Evolutionary conservation across 164 flowering plant genomes (phyloP).

Genomic region (Vitis amurensis): DNA sequence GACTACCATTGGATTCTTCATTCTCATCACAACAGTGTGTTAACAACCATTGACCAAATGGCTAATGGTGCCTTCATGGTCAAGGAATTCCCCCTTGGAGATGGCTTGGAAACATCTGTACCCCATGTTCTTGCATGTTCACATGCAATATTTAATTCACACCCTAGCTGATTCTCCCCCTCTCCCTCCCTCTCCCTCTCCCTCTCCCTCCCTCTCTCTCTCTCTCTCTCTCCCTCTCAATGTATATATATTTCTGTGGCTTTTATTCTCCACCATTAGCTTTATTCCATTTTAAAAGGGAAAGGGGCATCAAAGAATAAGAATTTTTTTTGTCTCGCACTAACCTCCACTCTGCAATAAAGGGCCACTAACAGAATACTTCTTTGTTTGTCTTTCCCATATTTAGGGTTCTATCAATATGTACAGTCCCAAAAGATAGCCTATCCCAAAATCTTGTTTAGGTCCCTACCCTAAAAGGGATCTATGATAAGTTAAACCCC

Average conservation of each 20-base stretch:
- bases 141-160: background rate
- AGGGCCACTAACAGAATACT: background rate
- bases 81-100: constrained; percentile 7
- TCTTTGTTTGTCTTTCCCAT: constrained; percentile 10
- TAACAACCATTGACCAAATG: constrained; percentile 11
- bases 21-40: constrained; percentile 5
- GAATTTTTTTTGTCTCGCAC: constrained; percentile 20
- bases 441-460: background rate
- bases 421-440: constrained; percentile 2
- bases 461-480: background rate
- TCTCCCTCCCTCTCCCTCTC: background rate
- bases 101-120: constrained; percentile 17
- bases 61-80: background rate
- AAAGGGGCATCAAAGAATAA: constrained; percentile 35
- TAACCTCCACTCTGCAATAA: constrained; percentile 26
- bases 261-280: constrained; percentile 5
- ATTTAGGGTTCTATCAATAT: background rate
- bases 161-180: background rate
- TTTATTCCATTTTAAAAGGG: constrained; percentile 25
- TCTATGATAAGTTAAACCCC: too few relatives aligned
- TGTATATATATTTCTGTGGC: background rate
- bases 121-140: constrained; percentile 26
- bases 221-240: background rate
- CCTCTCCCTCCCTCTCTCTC: background rate
- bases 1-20: background rate